Base-by-base conservation (phyloP, 768 basidiomycete species). In the Psilocybe cyanescens region DNA sequence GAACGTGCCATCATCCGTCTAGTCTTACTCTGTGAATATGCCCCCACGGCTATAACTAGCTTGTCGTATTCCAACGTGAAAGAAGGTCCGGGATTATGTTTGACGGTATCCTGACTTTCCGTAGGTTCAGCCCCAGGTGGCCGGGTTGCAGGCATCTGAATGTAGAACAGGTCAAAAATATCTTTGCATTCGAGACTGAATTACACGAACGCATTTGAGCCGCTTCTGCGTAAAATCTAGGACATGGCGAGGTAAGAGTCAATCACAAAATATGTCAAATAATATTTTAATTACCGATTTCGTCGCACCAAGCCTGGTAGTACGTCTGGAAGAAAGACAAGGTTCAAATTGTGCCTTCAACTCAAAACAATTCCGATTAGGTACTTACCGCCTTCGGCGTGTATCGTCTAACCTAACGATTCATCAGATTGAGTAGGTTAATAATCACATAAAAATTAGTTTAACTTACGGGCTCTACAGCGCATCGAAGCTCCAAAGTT, bases 11-110 rank as follows among this genome's bases (percentile, higher is more conserved):
- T 16, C 55, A 29, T 3, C 3, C 33, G 55, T 55, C 8, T 50
- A 3, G 51, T 66, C 83, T 54, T 67, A 92, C 92, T 95, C 71
- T 94, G 92, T 2, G 84, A 86, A 74, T 95, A 95, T 49, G 91
- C 90, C 2, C 94, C 94, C 1, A 93, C 92, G 6, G 91, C 87
- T 51, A 96, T 86, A 57, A 95, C 85, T 11, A 95, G 81, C 70
- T 91, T 92, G 74, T 95, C 93, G 68, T 91, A 95, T 17, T 75
- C 73, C 47, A 94, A 52, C 8, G 81, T 78, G 71, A 91, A 94
- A 7, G 80, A 74, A 30, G 56, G 58, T 30, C 58, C 58, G 4
- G 52, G 51, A 19, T 57, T 24, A 16, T 55, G 44, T 4, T 57
- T 52, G 6, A 58, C 11, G 12, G 62, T 8, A 37, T 72, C 68